Conservation (phyloP, 2,329 filamentous ascomycete species). For the Aureobasidium lini region DNA sequence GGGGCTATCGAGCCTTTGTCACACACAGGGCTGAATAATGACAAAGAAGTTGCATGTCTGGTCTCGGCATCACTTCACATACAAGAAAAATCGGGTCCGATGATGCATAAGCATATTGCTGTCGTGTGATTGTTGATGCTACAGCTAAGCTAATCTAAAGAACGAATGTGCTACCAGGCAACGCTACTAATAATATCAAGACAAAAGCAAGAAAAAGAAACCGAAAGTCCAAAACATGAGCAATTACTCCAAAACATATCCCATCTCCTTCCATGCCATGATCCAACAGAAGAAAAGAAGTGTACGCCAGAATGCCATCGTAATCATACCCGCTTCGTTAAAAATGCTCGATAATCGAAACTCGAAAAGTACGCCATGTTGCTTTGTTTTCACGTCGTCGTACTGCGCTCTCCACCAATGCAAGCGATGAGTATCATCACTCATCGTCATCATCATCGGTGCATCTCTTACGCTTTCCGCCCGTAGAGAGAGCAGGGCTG, state of each 20-base stretch:
- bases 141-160: conserved; percentile 6
- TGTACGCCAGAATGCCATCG: not conserved
- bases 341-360: not conserved
- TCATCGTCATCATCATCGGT: not conserved
- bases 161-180: not conserved
- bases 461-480: conserved; percentile 7
- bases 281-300: not conserved
- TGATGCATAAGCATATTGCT: not conserved
- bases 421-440: not conserved
- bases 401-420: not conserved
- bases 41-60: not conserved
- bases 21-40: not conserved
- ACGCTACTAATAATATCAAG: not conserved
- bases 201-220: not conserved
- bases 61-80: not conserved
- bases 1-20: not conserved
- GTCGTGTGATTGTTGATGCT: conserved; percentile 1
- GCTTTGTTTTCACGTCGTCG: not conserved
- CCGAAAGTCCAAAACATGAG: not conserved
- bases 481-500: not conserved
- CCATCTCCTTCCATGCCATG: conserved; percentile 3
- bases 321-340: conserved; percentile 6
- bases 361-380: not conserved
- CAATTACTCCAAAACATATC: not conserved
- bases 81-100: not conserved